phyloP scores from a whole-genome alignment of 371 early-diverging fungal species.

The Rhizopus arrhizus region DNA sequence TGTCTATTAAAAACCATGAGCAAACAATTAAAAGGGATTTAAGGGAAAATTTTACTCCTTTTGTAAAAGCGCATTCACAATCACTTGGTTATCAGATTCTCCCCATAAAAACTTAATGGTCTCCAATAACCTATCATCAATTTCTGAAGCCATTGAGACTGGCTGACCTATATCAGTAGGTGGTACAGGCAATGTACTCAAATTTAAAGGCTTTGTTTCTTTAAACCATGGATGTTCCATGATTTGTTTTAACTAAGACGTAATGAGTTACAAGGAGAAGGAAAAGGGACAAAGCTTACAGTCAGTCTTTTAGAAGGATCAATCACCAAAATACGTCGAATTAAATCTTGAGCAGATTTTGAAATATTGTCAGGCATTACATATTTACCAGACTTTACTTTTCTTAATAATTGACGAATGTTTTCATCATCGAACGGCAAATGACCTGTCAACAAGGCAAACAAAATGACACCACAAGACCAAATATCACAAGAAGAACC shows the following conservation, averaged over 20 bases:
- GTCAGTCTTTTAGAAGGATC: conserved; percentile 48
- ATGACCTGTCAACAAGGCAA: conserved; percentile 73
- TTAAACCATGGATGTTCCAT: conserved; percentile 54
- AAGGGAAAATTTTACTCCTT: conserved; percentile 36
- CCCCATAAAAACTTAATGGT: conserved; percentile 52
- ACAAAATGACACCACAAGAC: conserved; percentile 79
- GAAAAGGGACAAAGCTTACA: conserved; percentile 27
- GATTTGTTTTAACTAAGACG: conserved; percentile 43
- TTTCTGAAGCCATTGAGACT: conserved; percentile 36
- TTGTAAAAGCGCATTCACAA: conserved; percentile 43
- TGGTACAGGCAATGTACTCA: conserved; percentile 44
- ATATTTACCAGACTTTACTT: conserved; percentile 63
- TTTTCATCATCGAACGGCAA: conserved; percentile 87
- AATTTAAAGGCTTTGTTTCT: conserved; percentile 35
- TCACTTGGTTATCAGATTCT: conserved; percentile 37
- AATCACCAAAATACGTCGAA: conserved; percentile 50
- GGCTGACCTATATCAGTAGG: conserved; percentile 48
- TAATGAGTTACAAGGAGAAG: too few relatives aligned
- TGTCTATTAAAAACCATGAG: conserved; percentile 23
- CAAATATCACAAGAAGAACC: conserved; percentile 82
- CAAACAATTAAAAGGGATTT: too few relatives aligned
- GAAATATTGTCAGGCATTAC: conserved; percentile 72
- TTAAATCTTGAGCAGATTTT: conserved; percentile 63
- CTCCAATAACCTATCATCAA: conserved; percentile 51
- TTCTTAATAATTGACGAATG: conserved; percentile 69